Conservation (phyloP, 2,329 filamentous ascomycete genomes). For the Fonsecaea multimorphosa region DNA sequence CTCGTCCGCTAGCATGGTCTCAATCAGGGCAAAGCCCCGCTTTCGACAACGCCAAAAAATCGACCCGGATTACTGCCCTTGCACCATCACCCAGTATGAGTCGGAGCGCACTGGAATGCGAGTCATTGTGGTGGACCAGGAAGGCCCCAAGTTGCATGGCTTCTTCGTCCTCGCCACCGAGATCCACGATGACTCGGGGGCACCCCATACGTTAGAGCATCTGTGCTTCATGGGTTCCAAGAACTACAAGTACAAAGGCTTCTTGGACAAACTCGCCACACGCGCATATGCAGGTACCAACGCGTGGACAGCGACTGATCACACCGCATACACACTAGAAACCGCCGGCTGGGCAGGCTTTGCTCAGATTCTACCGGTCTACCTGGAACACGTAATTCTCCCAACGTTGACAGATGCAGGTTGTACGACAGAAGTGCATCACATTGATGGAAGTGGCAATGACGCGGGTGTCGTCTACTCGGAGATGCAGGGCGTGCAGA, state of each 20-base stretch:
- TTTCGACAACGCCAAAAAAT: constrained; percentile 89
- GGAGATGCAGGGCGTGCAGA: constrained; percentile 97
- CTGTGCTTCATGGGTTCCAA: constrained; percentile 89
- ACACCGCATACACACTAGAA: constrained; percentile 94
- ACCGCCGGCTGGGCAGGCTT: constrained; percentile 98
- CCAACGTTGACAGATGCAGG: constrained; percentile 91
- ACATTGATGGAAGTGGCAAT: constrained; percentile 89
- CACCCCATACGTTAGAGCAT: constrained; percentile 85
- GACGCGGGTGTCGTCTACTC: constrained; percentile 98
- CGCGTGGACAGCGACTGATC: constrained; percentile 95
- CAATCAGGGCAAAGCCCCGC: constrained; percentile 25
- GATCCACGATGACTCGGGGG: constrained; percentile 95
- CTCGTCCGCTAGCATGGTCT: constrained; percentile 24
- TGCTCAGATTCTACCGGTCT: constrained; percentile 89
- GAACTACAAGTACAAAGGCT: constrained; percentile 91
- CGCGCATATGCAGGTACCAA: constrained; percentile 94
- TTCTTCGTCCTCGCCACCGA: constrained; percentile 97
- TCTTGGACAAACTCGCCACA: constrained; percentile 91
- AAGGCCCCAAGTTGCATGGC: constrained; percentile 92
- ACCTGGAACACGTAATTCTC: constrained; percentile 90
- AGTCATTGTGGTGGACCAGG: constrained; percentile 86
- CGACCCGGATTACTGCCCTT: constrained; percentile 86
- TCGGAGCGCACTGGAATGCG: constrained; percentile 94
- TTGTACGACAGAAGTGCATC: constrained; percentile 95
- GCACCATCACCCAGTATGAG: constrained; percentile 91